Percentiles rank a stretch among this genome's conserved stretches.
Conservation (phyloP, 352 stramenopile genomes). For the Globisporangium solare region DNA sequence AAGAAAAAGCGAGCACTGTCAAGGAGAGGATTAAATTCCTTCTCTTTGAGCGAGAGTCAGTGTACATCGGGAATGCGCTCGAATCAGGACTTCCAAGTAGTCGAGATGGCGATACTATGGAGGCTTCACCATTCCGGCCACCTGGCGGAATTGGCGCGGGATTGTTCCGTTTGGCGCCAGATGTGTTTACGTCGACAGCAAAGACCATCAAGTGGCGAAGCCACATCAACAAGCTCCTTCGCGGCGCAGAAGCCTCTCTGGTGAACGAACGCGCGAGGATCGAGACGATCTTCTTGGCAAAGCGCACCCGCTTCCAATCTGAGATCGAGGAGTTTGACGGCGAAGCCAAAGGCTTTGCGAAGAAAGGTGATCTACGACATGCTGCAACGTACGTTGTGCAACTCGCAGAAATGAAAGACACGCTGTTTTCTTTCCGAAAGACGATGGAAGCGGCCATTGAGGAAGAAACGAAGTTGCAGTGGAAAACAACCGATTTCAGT, state of each 20-base stretch:
- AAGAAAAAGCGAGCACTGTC: slow-evolving; percentile 36
- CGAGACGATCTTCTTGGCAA: slow-evolving; percentile 65
- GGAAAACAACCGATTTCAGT: slow-evolving; percentile 64
- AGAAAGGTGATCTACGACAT: slow-evolving; percentile 72
- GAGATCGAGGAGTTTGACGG: slow-evolving; percentile 76
- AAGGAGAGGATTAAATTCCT: slow-evolving; percentile 63
- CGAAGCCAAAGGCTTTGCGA: slow-evolving; percentile 64
- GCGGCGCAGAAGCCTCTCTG: slow-evolving; percentile 46
- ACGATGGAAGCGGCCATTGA: slow-evolving; percentile 50
- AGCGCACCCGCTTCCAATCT: slow-evolving; percentile 59
- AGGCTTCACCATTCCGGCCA: background rate
- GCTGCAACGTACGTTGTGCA: slow-evolving; percentile 75
- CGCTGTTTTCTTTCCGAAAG: slow-evolving; percentile 44
- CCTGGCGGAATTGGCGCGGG: background rate
- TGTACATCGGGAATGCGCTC: slow-evolving; percentile 21
- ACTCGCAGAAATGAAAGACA: slow-evolving; percentile 68
- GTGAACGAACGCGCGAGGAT: slow-evolving; percentile 60
- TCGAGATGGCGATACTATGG: background rate
- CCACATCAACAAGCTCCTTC: slow-evolving; percentile 50
- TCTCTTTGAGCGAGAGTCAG: slow-evolving; percentile 48
- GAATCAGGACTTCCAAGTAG: background rate
- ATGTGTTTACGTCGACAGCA: slow-evolving; percentile 49
- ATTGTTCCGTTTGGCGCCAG: slow-evolving; percentile 19
- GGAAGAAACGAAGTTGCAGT: slow-evolving; percentile 64
- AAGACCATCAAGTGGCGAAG: slow-evolving; percentile 67